A percentile compares a stretch with the other conserved stretches of the same genome.
These are phyloP conservation scores for Crassisporium funariophilum DNA, from an alignment of 768 basidiomycete species.

Conservation along the genomic window DNA sequence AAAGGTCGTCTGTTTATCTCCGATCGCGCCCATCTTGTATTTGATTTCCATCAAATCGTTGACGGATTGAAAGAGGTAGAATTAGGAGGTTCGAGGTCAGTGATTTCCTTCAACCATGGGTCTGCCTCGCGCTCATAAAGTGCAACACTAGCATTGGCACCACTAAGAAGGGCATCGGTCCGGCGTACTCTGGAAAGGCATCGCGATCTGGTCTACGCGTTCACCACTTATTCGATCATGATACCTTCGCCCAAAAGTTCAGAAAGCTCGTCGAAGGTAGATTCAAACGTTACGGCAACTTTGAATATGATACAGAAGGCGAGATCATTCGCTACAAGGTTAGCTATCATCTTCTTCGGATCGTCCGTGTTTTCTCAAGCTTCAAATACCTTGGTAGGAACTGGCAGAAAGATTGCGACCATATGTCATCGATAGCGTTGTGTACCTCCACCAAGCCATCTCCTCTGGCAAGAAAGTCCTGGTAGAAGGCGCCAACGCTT, in stretches of 20 bases:
- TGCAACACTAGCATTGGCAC: conserved; percentile 78
- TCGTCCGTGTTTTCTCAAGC: not conserved
- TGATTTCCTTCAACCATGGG: not conserved
- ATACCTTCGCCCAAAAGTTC: conserved; percentile 88
- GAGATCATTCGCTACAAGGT: conserved; percentile 95
- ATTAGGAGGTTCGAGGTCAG: conserved; percentile 82
- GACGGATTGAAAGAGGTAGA: conserved; percentile 98
- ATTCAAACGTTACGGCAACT: conserved; percentile 96
- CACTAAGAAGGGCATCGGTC: conserved; percentile 97
- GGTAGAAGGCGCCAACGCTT: conserved; percentile 96
- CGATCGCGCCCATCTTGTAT: conserved; percentile 95
- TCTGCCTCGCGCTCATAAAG: conserved; percentile 6
- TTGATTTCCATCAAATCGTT: conserved; percentile 99
- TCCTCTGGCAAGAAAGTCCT: conserved; percentile 76
- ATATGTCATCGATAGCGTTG: conserved; percentile 86
- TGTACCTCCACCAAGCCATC: conserved; percentile 83
- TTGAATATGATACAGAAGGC: conserved; percentile 97
- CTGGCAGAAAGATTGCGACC: conserved; percentile 85
- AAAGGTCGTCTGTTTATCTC: conserved; percentile 86
- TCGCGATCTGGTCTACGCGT: conserved; percentile 94
- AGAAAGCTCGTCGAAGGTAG: conserved; percentile 93
- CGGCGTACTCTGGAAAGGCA: conserved; percentile 97
- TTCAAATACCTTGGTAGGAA: conserved; percentile 41
- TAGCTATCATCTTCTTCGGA: conserved; percentile 8
- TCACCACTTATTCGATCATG: conserved; percentile 92